phyloP scores from a whole-genome alignment of 2,329 filamentous ascomycete genomes.

The Alternaria dauci region DNA sequence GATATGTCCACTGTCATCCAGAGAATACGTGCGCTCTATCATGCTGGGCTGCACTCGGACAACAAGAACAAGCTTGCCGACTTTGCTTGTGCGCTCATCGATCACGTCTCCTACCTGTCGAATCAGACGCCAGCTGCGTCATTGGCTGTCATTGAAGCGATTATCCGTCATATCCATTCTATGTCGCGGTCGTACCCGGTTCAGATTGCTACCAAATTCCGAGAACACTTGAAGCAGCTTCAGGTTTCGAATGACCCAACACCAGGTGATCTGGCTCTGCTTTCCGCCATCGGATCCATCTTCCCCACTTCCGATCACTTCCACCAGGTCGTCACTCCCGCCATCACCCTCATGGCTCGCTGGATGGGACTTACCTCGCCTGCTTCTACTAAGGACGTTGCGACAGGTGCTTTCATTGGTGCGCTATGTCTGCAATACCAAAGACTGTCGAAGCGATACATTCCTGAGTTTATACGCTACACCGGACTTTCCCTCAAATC shows the following conservation, averaged over 20 bases:
- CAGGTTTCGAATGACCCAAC: constrained; percentile 62
- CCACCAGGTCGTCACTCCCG: constrained; percentile 91
- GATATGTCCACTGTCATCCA: constrained; percentile 83
- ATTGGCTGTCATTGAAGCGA: constrained; percentile 75
- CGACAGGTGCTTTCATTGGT: constrained; percentile 78
- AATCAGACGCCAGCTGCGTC: constrained; percentile 62
- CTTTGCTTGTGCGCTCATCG: constrained; percentile 72
- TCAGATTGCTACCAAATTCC: constrained; percentile 79
- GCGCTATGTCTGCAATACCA: constrained; percentile 86
- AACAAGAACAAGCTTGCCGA: constrained; percentile 84
- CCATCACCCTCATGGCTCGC: constrained; percentile 82
- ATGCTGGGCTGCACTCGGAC: constrained; percentile 81
- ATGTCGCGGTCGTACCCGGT: constrained; percentile 85
- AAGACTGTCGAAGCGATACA: constrained; percentile 80
- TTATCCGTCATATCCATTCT: constrained; percentile 91
- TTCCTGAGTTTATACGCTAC: constrained; percentile 89
- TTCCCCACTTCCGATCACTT: constrained; percentile 98
- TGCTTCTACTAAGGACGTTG: constrained; percentile 70
- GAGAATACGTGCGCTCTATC: constrained; percentile 89
- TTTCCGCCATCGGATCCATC: constrained; percentile 82
- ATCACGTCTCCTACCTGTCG: constrained; percentile 69
- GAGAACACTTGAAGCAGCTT: constrained; percentile 70
- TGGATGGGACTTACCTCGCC: constrained; percentile 83
- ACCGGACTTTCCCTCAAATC: constrained; percentile 72
- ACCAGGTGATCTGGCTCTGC: constrained; percentile 79